A percentile compares a stretch with the other conserved stretches of the same genome.
Evolutionary conservation across 805 yeast genomes (phyloP).

Genomic region (Brettanomyces custersianus): DNA sequence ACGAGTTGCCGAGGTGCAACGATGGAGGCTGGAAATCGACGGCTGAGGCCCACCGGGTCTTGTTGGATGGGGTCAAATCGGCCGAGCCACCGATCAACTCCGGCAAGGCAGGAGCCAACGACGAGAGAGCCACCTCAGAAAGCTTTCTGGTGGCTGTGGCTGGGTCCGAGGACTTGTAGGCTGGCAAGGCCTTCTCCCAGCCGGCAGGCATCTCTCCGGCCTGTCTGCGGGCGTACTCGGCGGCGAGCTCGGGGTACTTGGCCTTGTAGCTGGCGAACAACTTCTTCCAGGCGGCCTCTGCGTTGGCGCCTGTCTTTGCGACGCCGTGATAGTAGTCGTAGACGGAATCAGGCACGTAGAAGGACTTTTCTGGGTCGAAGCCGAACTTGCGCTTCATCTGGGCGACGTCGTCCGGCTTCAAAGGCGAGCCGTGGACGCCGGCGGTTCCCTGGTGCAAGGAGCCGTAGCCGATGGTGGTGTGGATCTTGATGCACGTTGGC

Average conservation of each 20-base stretch:
- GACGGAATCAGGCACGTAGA: constrained; percentile 78
- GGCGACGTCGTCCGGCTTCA: constrained; percentile 84
- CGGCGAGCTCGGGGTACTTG: constrained; percentile 71
- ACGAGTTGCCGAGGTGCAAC: constrained; percentile 69
- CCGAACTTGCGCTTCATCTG: constrained; percentile 81
- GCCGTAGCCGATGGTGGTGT: constrained; percentile 93
- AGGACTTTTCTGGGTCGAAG: constrained; percentile 76
- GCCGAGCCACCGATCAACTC: constrained; percentile 98
- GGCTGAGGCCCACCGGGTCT: constrained; percentile 79
- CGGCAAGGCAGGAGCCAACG: constrained; percentile 58
- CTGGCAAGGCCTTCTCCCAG: constrained; percentile 75
- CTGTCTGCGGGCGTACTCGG: constrained; percentile 74
- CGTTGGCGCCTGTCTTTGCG: constrained; percentile 52
- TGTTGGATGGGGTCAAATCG: constrained; percentile 93
- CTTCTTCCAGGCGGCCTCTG: constrained; percentile 69
- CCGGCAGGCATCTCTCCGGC: constrained; percentile 68
- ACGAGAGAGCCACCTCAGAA: constrained; percentile 69
- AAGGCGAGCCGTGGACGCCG: constrained; percentile 93
- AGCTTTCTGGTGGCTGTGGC: constrained; percentile 93
- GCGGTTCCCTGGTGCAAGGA: constrained; percentile 79
- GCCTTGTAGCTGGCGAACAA: constrained; percentile 50
- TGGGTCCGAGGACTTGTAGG: constrained; percentile 66
- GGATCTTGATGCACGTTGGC: constrained; percentile 84
- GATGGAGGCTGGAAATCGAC: constrained; percentile 88
- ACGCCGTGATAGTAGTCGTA: constrained; percentile 55